Conservation (phyloP, 2,329 filamentous ascomycete genomes). For the Penicillium sp. region DNA sequence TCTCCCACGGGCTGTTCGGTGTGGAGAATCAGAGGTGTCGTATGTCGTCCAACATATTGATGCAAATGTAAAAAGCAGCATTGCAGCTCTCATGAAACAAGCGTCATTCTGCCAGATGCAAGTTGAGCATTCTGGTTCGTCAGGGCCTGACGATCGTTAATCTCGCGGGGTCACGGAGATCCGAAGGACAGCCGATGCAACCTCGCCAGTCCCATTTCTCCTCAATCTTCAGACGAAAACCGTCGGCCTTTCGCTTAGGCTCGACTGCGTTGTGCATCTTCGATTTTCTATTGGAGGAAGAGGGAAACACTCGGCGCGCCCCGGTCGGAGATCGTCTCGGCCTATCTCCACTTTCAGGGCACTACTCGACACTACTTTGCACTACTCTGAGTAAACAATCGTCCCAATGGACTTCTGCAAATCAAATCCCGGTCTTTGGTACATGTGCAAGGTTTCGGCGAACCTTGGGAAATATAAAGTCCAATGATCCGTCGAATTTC, state of each 20-base stretch:
- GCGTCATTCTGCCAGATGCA: neutral
- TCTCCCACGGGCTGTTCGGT: neutral
- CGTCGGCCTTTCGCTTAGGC: slow-evolving; percentile 4
- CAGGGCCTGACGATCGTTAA: slow-evolving; percentile 18
- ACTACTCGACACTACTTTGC: neutral
- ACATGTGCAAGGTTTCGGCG: slow-evolving; percentile 29
- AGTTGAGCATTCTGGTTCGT: neutral
- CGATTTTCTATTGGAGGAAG: neutral
- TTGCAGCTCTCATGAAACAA: neutral
- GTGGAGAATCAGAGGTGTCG: slow-evolving; percentile 2
- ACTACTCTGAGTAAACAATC: neutral
- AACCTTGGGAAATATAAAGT: neutral
- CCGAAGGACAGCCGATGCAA: slow-evolving; percentile 23
- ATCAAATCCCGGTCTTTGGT: slow-evolving; percentile 29
- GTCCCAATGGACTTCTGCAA: slow-evolving; percentile 14
- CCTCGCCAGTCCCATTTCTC: slow-evolving; percentile 6
- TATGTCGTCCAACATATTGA: neutral
- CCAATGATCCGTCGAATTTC: neutral
- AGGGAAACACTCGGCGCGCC: neutral
- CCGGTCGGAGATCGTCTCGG: slow-evolving; percentile 8
- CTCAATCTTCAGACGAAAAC: slow-evolving; percentile 5
- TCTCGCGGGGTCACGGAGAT: slow-evolving; percentile 20
- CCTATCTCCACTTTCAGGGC: slow-evolving; percentile 1
- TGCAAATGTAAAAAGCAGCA: no score
- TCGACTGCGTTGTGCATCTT: neutral